phyloP scores from a whole-genome alignment of 192 early-diverging fungal species.

The Coemansia sp. region DNA sequence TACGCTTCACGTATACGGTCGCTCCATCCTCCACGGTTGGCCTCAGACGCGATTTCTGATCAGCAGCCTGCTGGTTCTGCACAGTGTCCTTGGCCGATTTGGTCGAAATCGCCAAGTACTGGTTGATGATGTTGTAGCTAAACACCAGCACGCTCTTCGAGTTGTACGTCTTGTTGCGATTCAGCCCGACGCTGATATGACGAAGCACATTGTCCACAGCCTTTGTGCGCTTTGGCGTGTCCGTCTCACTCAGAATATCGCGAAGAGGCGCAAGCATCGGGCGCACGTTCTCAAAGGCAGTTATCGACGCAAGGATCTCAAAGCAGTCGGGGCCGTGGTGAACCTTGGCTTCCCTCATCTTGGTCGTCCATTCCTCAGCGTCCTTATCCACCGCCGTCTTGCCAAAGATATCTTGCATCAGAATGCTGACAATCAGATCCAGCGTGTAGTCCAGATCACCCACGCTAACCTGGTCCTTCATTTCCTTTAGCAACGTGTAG shows the following conservation, averaged over 20 bases:
- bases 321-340: constrained; percentile 85
- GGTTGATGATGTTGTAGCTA: constrained; percentile 81
- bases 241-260: constrained; percentile 83
- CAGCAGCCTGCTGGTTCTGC: constrained; percentile 56
- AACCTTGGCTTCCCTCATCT: constrained; percentile 88
- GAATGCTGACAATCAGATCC: constrained; percentile 67
- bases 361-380: constrained; percentile 83
- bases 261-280: constrained; percentile 83
- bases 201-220: constrained; percentile 83
- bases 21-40: constrained; percentile 49
- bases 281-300: constrained; percentile 68
- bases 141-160: constrained; percentile 76
- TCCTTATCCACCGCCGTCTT: constrained; percentile 86
- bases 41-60: constrained; percentile 60
- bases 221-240: constrained; percentile 70
- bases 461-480: constrained; percentile 60
- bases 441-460: constrained; percentile 84
- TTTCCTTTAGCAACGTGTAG: constrained; percentile 76
- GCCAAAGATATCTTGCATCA: constrained; percentile 94
- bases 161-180: constrained; percentile 70
- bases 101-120: constrained; percentile 79
- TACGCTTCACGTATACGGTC: constrained; percentile 73
- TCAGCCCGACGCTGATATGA: constrained; percentile 76
- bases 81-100: constrained; percentile 57
- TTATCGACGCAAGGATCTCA: constrained; percentile 76